Conservation (phyloP, 2,329 filamentous ascomycete genomes). For the Aspergillus sp. region DNA sequence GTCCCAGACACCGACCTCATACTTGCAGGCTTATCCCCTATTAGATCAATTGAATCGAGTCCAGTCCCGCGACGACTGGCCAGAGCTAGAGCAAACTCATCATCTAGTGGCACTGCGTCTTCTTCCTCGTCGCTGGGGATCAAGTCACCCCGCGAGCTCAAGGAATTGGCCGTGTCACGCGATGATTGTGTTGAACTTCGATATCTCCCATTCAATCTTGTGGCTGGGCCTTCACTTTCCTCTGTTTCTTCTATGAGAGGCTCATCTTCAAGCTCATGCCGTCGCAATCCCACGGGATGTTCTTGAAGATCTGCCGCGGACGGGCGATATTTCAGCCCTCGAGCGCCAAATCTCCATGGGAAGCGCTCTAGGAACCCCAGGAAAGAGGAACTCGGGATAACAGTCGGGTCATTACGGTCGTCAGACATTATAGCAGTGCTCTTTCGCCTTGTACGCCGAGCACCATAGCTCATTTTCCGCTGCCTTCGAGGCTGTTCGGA, state of each 20-base stretch:
- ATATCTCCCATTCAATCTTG: slow-evolving; percentile 42
- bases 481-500: slow-evolving; percentile 70
- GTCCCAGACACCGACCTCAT: slow-evolving; percentile 47
- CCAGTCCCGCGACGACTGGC: slow-evolving; percentile 65
- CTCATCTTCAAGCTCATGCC: slow-evolving; percentile 60
- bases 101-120: slow-evolving; percentile 88
- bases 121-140: slow-evolving; percentile 92
- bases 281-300: slow-evolving; percentile 64
- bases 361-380: slow-evolving; percentile 81
- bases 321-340: slow-evolving; percentile 80
- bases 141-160: slow-evolving; percentile 83
- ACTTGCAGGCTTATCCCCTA: slow-evolving; percentile 62
- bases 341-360: slow-evolving; percentile 80
- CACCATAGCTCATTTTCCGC: slow-evolving; percentile 87
- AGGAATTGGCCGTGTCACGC: slow-evolving; percentile 79
- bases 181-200: slow-evolving; percentile 80
- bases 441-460: slow-evolving; percentile 62
- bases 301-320: slow-evolving; percentile 89
- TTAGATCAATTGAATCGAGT: slow-evolving; percentile 65
- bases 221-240: slow-evolving; percentile 37
- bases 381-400: slow-evolving; percentile 85
- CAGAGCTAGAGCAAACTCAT: slow-evolving; percentile 85
- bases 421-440: slow-evolving; percentile 56
- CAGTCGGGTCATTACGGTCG: slow-evolving; percentile 69
- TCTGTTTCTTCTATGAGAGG: slow-evolving; percentile 70